Evolutionary conservation across 1,284 basidiomycete genomes (phyloP), one percentile per base, ranked within the genome.

Genomic region (Lignosus rhinocerotis): DNA sequence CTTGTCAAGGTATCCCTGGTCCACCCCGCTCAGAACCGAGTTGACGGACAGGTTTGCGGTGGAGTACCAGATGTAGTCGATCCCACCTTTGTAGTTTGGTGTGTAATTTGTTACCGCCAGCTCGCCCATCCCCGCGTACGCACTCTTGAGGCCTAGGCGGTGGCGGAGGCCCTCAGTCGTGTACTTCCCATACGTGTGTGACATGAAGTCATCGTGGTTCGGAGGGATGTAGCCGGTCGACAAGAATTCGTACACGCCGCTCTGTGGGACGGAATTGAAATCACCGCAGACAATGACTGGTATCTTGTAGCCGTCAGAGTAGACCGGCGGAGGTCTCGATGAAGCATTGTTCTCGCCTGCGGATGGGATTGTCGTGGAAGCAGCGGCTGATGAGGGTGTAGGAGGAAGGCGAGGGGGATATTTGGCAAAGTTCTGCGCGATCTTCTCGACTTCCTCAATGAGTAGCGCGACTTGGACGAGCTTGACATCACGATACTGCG

Each of bases 51-150:
- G 72, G 65, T 88, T 92, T 58, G 84, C 80, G 11, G 86, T 82
- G 61, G 90, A 87, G 74, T 94, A 96, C 88, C 94, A 99, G 67
- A 99, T 86, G 72, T 98, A 96, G 76, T 99, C 97, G 68, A 99
- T 86, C 50, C 85, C 84, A 46, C 89, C 93, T 63, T 84, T 83
- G 79, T 89, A 95, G 55, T 84, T 85, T 9, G 97, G 93, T 32
- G 92, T 95, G 69, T 88, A 91, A 74, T 99, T 99, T 56, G 97
- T 99, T 76, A 96, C 78, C 45, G 88, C 82, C 53, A 92, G 76
- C 67, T 92, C 90, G 36, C 86, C 85, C 54, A 71, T 68, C 53
- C 79, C 76, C 1, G 85, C 80, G 70, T 98, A 98, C 16, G 94
- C 89, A 70, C 88, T 94, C 81, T 92, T 90, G 66, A 99, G 80